Evolutionary conservation across 2,329 filamentous ascomycete species (phyloP), one percentile per base, ranked within the genome.

Genomic region (Fusarium anguioides): DNA sequence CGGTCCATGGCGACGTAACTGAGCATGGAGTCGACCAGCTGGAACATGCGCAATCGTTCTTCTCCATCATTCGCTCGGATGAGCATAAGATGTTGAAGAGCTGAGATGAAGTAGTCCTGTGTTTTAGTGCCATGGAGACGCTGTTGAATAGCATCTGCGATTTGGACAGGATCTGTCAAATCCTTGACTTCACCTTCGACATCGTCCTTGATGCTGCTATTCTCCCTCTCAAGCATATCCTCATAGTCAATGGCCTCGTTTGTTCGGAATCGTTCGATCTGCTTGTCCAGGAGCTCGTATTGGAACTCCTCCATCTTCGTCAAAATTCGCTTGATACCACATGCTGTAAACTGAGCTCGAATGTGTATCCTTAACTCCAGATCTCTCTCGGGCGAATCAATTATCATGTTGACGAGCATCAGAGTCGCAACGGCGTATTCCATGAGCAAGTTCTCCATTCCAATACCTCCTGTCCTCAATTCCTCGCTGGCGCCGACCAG

Each of bases 1-100:
- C 96, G 88, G 79, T 99, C 96, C 95, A 99, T 99, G 72, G 95
- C 95, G 65, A 99, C 95, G 79, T 98, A 98, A 79, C 94, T 97
- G 69, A 99, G 88, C 94, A 98, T 98, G n/a, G 93, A 91, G 79
- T 99, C 96, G 26, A 98, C 94, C 26, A 99, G 87, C 82, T 98
- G 96, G 81, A 98, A 99, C 91, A 97, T 96, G 46, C 93, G 90
- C 64, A 97, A 81, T 15, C 94, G 89, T 79, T 99, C 96, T 76
- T 98, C 96, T 46, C 91, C 91, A 72, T 96, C 93, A 68, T 94
- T 96, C 75, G 97, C 92, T 57, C 94, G 88, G 68, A 98, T 96
- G 41, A 99, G 86, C 71, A 99, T 85, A 77, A 99, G 85, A 81
- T 99, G 96, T 77, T 99, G 96, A 79, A 99, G 87, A 20, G 95